phyloP scores from a whole-genome alignment of 1,284 basidiomycete species.

The Erythrobasidium hasegawianum region DNA sequence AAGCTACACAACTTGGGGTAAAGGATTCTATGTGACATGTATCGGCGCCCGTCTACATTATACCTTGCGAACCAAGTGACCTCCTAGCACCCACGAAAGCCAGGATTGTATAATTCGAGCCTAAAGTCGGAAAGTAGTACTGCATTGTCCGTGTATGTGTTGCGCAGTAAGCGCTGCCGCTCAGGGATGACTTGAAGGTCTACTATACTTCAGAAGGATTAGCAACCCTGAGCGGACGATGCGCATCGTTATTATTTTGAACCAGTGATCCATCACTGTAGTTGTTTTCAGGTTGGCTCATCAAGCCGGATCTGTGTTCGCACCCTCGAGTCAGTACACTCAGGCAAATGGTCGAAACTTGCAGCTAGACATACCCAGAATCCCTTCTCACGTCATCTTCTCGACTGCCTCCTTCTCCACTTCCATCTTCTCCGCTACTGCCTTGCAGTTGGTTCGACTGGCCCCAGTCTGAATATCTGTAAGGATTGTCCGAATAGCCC shows the following conservation, averaged over 20 bases:
- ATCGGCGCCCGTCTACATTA: no score
- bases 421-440: constrained; percentile 14
- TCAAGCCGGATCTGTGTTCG: constrained; percentile 28
- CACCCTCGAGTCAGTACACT: background rate
- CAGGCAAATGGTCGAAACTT: background rate
- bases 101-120: no score
- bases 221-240: constrained; percentile 19
- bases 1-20: no score
- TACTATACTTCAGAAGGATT: constrained; percentile 23
- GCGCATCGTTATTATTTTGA: background rate
- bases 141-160: no score
- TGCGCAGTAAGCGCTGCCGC: no score
- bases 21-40: no score
- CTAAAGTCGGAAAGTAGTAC: no score
- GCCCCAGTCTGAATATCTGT: constrained; percentile 20
- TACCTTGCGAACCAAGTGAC: no score
- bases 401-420: constrained; percentile 7
- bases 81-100: no score
- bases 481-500: constrained; percentile 19
- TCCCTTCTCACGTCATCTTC: constrained; percentile 19
- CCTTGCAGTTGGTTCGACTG: constrained; percentile 8
- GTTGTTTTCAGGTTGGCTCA: constrained; percentile 23
- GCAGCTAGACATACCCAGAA: constrained; percentile 1
- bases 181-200: no score
- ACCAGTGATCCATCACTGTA: constrained; percentile 14